These are phyloP conservation scores for Penicillium sclerotigenum DNA, from an alignment of 2,329 filamentous ascomycete species.

Conservation along the genomic window DNA sequence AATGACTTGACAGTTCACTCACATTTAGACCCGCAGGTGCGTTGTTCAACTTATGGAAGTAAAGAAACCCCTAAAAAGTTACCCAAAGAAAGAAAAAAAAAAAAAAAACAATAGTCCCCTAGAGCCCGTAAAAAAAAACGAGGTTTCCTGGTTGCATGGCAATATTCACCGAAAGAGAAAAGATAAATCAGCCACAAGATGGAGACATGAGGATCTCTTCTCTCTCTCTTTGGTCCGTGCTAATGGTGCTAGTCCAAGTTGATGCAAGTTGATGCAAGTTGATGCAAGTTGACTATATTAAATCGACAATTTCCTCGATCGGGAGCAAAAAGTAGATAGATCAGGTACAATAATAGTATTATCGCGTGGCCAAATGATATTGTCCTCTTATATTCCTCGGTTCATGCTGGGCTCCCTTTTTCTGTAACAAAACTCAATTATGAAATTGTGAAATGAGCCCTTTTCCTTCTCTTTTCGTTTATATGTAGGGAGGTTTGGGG, in stretches of 20 bases:
- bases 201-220: neutral
- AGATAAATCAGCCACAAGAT: slow-evolving; percentile 1
- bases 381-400: slow-evolving; percentile 1
- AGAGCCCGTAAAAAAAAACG: neutral
- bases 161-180: slow-evolving; percentile 8
- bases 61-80: neutral
- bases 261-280: slow-evolving; percentile 16
- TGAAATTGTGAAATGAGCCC: neutral
- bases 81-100: no score
- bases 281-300: slow-evolving; percentile 16
- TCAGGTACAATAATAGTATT: slow-evolving; percentile 9
- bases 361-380: slow-evolving; percentile 13
- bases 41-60: neutral
- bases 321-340: slow-evolving; percentile 12
- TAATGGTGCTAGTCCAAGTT: slow-evolving; percentile 9
- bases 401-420: neutral
- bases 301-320: slow-evolving; percentile 20
- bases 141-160: neutral
- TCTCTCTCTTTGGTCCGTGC: slow-evolving; percentile 11
- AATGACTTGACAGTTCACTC: neutral
- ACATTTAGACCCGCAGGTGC: neutral
- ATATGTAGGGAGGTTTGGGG: slow-evolving; percentile 17
- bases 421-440: no score
- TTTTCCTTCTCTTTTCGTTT: neutral
- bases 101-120: neutral